Conservation (phyloP, 1,284 basidiomycete species). For the Ganoderma meredithae region DNA sequence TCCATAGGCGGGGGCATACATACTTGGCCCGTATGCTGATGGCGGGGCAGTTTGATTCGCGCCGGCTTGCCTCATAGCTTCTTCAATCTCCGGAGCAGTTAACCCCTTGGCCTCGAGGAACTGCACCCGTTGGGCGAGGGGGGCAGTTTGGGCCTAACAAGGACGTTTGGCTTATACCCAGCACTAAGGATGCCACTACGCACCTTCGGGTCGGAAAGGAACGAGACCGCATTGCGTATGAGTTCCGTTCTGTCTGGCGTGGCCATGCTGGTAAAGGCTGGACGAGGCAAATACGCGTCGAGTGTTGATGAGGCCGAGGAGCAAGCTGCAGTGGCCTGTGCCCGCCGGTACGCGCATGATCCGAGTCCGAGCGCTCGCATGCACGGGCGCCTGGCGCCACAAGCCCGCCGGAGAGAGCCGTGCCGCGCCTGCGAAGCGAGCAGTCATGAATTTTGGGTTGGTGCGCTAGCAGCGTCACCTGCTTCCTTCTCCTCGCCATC, state of each 20-base stretch:
- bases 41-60: conserved; percentile 37
- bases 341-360: conserved; percentile 11
- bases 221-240: conserved; percentile 81
- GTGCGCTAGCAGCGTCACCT: conserved; percentile 30
- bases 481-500: conserved; percentile 32
- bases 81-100: conserved; percentile 85
- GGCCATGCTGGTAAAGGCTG: conserved; percentile 45
- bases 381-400: neutral
- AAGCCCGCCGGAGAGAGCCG: conserved; percentile 27
- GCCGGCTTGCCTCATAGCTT: conserved; percentile 76
- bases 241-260: conserved; percentile 73
- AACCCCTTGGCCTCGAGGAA: conserved; percentile 97
- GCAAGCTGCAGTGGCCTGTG: neutral
- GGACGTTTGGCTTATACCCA: conserved; percentile 5
- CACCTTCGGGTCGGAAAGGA: conserved; percentile 82
- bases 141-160: conserved; percentile 72
- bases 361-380: neutral
- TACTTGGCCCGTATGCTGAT: conserved; percentile 35
- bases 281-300: neutral
- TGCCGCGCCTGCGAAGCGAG: conserved; percentile 28
- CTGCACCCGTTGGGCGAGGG: conserved; percentile 86
- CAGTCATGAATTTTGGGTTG: conserved; percentile 33
- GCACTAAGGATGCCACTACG: conserved; percentile 18
- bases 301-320: neutral
- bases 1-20: conserved; percentile 51